These are phyloP conservation scores for Leccinum broughii DNA, from an alignment of 768 basidiomycete genomes.

Conservation along the genomic window DNA sequence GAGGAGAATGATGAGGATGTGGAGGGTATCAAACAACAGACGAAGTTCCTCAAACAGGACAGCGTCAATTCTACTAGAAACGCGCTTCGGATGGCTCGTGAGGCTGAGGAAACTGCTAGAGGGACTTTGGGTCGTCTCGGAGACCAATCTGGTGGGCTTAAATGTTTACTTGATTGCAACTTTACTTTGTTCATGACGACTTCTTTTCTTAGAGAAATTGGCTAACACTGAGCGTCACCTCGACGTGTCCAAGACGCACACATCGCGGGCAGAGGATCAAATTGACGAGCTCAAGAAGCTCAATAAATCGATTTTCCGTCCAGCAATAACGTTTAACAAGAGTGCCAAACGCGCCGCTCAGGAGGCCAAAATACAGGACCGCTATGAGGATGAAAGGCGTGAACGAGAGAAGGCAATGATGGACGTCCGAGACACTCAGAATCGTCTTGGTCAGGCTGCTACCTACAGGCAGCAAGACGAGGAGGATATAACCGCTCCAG, in stretches of 20 bases:
- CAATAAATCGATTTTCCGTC: slow-evolving; percentile 93
- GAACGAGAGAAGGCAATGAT: slow-evolving; percentile 84
- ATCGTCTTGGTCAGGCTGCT: slow-evolving; percentile 75
- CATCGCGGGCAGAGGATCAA: slow-evolving; percentile 85
- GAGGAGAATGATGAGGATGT: slow-evolving; percentile 85
- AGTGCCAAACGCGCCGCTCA: slow-evolving; percentile 85
- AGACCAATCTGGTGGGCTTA: slow-evolving; percentile 82
- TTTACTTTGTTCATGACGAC: neutral
- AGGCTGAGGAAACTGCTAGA: slow-evolving; percentile 93
- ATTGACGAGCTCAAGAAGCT: slow-evolving; percentile 93
- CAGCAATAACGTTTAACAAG: slow-evolving; percentile 91
- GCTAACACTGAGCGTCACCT: slow-evolving; percentile 95
- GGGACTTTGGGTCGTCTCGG: slow-evolving; percentile 82
- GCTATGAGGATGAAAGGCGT: slow-evolving; percentile 82
- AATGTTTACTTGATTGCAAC: neutral
- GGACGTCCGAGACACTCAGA: slow-evolving; percentile 86
- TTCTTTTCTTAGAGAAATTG: slow-evolving; percentile 59
- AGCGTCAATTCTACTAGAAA: slow-evolving; percentile 87
- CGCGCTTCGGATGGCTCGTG: slow-evolving; percentile 88
- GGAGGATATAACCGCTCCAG: slow-evolving; percentile 39
- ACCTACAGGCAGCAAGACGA: slow-evolving; percentile 57
- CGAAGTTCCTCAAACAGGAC: slow-evolving; percentile 87
- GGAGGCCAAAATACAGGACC: slow-evolving; percentile 78
- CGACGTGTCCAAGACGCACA: slow-evolving; percentile 88
- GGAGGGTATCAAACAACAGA: slow-evolving; percentile 94